Percentiles rank a stretch among this genome's conserved stretches.
phyloP scores from a whole-genome alignment of 805 yeast species.

The Candida hungchunana region DNA sequence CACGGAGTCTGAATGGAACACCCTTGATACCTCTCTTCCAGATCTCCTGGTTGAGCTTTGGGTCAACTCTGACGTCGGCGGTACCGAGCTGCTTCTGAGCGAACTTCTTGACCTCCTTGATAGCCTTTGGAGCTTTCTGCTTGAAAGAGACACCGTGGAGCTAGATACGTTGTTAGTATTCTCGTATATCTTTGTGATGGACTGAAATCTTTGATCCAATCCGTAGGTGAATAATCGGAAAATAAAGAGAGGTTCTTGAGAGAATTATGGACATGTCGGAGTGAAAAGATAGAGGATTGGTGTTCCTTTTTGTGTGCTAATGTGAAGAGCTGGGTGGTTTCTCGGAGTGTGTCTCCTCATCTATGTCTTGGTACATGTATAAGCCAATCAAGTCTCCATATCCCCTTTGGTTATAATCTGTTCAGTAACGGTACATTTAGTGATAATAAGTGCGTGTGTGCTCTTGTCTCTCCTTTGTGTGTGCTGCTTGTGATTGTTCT shows the following conservation, averaged over 20 bases:
- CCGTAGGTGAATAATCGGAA: no score
- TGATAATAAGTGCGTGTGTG: no score
- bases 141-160: constrained; percentile 98
- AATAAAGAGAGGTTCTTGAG: constrained; percentile 1
- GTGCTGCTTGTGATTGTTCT: no score
- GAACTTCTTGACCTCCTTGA: constrained; percentile 98
- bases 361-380: background rate
- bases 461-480: background rate
- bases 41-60: constrained; percentile 95
- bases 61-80: constrained; percentile 97
- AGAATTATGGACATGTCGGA: background rate
- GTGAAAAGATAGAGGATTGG: background rate
- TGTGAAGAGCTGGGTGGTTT: no score
- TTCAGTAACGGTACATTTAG: no score
- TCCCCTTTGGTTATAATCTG: background rate
- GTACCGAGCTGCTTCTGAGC: constrained; percentile 99
- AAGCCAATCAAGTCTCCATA: background rate
- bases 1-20: constrained; percentile 96
- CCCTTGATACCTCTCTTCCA: constrained; percentile 99
- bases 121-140: constrained; percentile 99
- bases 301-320: no score
- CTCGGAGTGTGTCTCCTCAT: no score
- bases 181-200: no score
- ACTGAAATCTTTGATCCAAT: no score
- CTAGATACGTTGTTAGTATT: constrained; percentile 49